Evolutionary conservation across 495 filamentous ascomycete genomes (phyloP), one percentile per base, ranked within the genome.

Genomic region (Lophium mytilinum): DNA sequence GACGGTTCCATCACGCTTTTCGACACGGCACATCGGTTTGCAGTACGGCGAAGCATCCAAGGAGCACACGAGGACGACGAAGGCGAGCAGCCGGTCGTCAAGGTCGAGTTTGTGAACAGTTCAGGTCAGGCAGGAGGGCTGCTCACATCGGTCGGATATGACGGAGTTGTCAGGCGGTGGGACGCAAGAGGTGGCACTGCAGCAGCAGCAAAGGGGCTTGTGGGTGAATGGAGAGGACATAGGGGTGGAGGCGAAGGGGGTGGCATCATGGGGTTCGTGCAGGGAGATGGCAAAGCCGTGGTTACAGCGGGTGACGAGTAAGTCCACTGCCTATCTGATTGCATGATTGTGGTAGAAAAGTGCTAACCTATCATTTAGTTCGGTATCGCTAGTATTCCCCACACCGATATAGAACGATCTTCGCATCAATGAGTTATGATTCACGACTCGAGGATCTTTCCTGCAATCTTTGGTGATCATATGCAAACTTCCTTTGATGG

Each of bases 261-360:
- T 35, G 91, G 91, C 51, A 87, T 96, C 35, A 73, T 96, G 69
- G 91, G 85, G 0, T 96, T 96, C 69, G 88, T 93, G 49, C 87
- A 95, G 72, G 75, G 81, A 36, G 82, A 83, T 1, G 83, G 86
- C 55, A 71, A 74, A 21, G 77, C 82, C 58, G 76, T 96, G 24
- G 82, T 92, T 11, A 96, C 91, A 15, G 91, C 89, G 3, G 91
- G 91, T 24, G 91, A 96, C 75, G 91, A 96, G 72, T 82, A 81
- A 11, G 73, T 91, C 46, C 72, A 78, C 37, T 69, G 89, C 64
- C 79, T 89, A 7, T 89, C 90, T 66, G 84, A 12, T 34, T 30
- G 43, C 43, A 24, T 9, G 17, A 30, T 50, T 1, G 11, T n/a
- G 5, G 3, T n/a, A 24, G 15, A 4, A 19, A 33, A 49, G 30